These are phyloP conservation scores for Dovyalis caffra DNA, from an alignment of 345 rosid species.

Conservation along the genomic window DNA sequence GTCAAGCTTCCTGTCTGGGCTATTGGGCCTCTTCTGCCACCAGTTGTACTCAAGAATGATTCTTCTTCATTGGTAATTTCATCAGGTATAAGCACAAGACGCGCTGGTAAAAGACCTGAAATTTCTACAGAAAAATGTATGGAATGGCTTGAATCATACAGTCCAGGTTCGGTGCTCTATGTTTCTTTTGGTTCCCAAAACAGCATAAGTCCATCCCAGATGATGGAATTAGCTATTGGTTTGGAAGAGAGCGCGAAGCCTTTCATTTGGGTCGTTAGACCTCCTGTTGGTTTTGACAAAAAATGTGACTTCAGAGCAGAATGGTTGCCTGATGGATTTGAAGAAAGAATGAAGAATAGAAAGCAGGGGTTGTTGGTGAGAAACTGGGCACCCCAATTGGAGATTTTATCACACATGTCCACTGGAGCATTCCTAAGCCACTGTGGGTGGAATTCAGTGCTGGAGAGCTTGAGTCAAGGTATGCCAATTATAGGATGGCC, in stretches of 20 bases:
- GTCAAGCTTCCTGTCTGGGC: conserved; percentile 40
- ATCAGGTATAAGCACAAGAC: conserved; percentile 1
- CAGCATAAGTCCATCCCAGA: conserved; percentile 37
- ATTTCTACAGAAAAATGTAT: conserved; percentile 32
- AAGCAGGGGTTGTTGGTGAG: conserved; percentile 40
- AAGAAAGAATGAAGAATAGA: too few relatives aligned
- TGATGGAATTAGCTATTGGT: conserved; percentile 47
- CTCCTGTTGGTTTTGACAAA: conserved; percentile 44
- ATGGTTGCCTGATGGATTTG: conserved; percentile 51
- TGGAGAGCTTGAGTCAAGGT: conserved; percentile 58
- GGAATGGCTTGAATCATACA: conserved; percentile 37
- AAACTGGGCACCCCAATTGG: conserved; percentile 56
- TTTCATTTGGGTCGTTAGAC: conserved; percentile 52
- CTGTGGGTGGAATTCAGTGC: conserved; percentile 56
- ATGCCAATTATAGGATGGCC: conserved; percentile 60
- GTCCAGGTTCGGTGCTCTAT: conserved; percentile 38
- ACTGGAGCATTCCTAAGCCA: conserved; percentile 50
- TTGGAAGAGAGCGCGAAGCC: conserved; percentile 39
- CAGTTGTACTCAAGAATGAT: conserved; percentile 11
- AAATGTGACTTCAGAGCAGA: conserved; percentile 37
- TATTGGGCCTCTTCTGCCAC: conserved; percentile 47
- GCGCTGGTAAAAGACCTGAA: conserved; percentile 29
- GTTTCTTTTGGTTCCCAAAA: conserved; percentile 56
- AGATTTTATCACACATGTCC: conserved; percentile 42
- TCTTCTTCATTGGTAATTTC: neutral